These are phyloP conservation scores for Sarocladium strictum DNA, from an alignment of 2,329 filamentous ascomycete species.

Conservation along the genomic window DNA sequence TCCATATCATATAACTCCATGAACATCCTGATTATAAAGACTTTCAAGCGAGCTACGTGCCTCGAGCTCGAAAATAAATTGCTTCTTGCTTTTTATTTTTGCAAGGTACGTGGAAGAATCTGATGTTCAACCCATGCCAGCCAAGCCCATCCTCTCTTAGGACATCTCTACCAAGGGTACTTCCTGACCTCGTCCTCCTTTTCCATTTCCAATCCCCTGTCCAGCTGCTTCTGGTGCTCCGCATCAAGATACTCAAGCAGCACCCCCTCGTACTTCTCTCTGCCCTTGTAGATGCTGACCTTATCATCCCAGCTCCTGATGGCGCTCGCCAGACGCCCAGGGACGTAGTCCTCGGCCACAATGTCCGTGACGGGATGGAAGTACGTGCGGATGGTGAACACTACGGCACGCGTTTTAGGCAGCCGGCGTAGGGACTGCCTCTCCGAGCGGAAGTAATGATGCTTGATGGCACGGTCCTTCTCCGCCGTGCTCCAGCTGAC, in stretches of 20 bases:
- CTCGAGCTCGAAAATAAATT: background rate
- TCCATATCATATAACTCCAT: too few species aligned
- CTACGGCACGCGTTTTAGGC: conserved; percentile 50
- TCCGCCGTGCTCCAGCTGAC: conserved; percentile 72
- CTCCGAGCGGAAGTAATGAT: conserved; percentile 75
- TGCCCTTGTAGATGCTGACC: conserved; percentile 72
- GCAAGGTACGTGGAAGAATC: background rate
- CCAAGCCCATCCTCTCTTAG: background rate
- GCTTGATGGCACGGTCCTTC: conserved; percentile 64
- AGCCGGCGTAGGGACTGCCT: conserved; percentile 62
- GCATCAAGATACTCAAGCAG: conserved; percentile 69
- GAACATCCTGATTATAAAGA: too few species aligned
- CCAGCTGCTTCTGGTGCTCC: conserved; percentile 68
- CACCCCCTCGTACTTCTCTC: conserved; percentile 65
- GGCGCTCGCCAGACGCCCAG: conserved; percentile 70
- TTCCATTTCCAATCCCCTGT: conserved; percentile 55
- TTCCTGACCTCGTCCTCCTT: conserved; percentile 52
- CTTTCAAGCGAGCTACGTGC: background rate
- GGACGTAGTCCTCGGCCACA: conserved; percentile 66
- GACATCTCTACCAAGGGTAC: conserved; percentile 50
- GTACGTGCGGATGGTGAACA: conserved; percentile 77
- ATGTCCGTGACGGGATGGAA: conserved; percentile 67
- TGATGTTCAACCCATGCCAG: background rate
- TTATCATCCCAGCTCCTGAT: conserved; percentile 77
- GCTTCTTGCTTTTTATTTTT: background rate